Percentiles rank a stretch among this genome's conserved stretches.
These are phyloP conservation scores for Ampelomyces quisqualis DNA, from an alignment of 2,329 filamentous ascomycete genomes.

Conservation along the genomic window DNA sequence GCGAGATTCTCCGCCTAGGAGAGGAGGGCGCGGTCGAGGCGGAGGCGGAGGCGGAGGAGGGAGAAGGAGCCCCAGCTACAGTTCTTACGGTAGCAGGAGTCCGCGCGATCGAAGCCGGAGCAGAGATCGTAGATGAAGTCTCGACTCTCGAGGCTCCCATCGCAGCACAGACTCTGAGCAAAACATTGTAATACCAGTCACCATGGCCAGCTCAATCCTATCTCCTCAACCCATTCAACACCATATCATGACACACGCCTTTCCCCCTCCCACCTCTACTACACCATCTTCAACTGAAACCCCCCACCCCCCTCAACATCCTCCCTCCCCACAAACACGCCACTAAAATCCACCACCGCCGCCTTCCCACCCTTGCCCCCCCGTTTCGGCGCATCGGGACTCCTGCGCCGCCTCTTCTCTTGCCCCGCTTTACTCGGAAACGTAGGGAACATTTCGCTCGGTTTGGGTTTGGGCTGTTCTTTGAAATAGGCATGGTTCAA, in stretches of 20 bases:
- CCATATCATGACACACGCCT: too few relatives aligned
- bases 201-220: too few relatives aligned
- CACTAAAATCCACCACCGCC: slow-evolving; percentile 51
- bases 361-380: slow-evolving; percentile 62
- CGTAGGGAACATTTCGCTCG: slow-evolving; percentile 89
- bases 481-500: slow-evolving; percentile 80
- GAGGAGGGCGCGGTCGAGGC: slow-evolving; percentile 51
- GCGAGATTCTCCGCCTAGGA: slow-evolving; percentile 29
- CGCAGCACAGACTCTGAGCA: too few relatives aligned
- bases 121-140: slow-evolving; percentile 28
- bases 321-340: slow-evolving; percentile 52
- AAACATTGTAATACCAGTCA: too few relatives aligned
- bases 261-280: not conserved
- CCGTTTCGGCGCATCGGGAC: slow-evolving; percentile 79
- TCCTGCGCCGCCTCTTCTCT: slow-evolving; percentile 73
- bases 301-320: slow-evolving; percentile 52
- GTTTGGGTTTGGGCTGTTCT: slow-evolving; percentile 88
- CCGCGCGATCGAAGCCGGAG: slow-evolving; percentile 49
- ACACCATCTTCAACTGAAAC: slow-evolving; percentile 44
- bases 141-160: too few relatives aligned
- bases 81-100: slow-evolving; percentile 61
- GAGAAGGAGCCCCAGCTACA: slow-evolving; percentile 63
- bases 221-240: too few relatives aligned
- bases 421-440: slow-evolving; percentile 94
- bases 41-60: slow-evolving; percentile 41